Evolutionary conservation across 257 asterid genomes (phyloP), one percentile per base, ranked within the genome.

Genomic region (Henckelia pumila): DNA sequence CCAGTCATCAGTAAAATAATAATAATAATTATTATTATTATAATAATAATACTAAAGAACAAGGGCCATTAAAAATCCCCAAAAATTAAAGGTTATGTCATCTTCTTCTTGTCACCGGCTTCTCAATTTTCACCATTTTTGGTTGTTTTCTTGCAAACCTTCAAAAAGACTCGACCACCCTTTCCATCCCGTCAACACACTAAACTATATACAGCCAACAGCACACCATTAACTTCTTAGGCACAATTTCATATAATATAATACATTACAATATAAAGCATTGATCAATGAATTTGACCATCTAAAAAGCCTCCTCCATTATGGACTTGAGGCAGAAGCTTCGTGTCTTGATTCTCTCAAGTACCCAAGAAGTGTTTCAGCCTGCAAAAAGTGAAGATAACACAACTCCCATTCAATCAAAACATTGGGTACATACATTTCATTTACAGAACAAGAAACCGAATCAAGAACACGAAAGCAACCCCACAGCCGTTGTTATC

Each of bases 291-390:
- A 44, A 44, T 44, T 60, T 33, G 59, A 62, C 71, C 74, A 56
- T 44, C 82, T 64, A 66, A 59, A 61, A 72, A 62, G n/a, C 33
- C 25, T 47, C 30, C 65, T 67, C 69, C 63, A 10, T 81, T 74
- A 79, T 56, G 86, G 79, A 23, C 75, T 72, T 33, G 88, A 82
- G 16, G 81, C 50, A 23, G 85, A 81, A 73, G 83, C 87, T 76
- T 83, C 95, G 49, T 70, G 85, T 59, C 95, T 85, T 56, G 88
- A 68, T 75, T 86, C 95, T 76, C 93, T 80, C 82, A 86, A 75
- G 77, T 75, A 80, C 78, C 69, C 82, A 6, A 88, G 88, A 50
- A 88, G 86, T 11, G 78, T 80, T 72, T 83, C 92, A 57, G 89
- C 92, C 95, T 88, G 89, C 73, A 72, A 71, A 64, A 69, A 28